Evolutionary conservation across 306 rosid species (phyloP).

Genomic region (Castanea crenata): DNA sequence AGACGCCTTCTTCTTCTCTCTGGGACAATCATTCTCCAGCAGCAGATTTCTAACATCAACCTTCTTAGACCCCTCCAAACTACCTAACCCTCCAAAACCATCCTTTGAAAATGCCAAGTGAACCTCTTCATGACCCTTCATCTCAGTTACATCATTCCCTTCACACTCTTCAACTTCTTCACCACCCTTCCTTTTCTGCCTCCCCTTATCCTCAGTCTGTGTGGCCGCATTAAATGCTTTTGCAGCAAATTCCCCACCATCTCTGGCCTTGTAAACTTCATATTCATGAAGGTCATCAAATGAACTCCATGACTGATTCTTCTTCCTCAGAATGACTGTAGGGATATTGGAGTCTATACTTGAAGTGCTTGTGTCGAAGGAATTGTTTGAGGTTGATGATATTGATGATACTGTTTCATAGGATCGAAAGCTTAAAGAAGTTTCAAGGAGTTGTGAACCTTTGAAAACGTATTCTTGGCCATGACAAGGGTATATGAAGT

Average conservation of each 20-base stretch:
- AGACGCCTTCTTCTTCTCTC: conserved; percentile 51
- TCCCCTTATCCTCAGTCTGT: conserved; percentile 46
- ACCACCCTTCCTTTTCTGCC: conserved; percentile 20
- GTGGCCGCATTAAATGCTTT: conserved; percentile 41
- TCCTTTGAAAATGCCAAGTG: conserved; percentile 21
- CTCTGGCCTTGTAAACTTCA: conserved; percentile 38
- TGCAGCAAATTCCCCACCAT: conserved; percentile 25
- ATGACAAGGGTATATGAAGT: conserved; percentile 54
- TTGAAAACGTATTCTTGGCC: conserved; percentile 64
- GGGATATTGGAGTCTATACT: conserved; percentile 31
- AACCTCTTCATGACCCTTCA: conserved; percentile 11
- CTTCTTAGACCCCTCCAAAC: conserved; percentile 17
- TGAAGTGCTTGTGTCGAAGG: conserved; percentile 42
- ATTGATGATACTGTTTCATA: conserved; percentile 45
- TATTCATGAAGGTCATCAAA: conserved; percentile 19
- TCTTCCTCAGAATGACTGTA: conserved; percentile 20
- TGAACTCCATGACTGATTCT: conserved; percentile 30
- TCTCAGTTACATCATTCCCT: conserved; percentile 15
- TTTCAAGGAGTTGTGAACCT: conserved; percentile 46
- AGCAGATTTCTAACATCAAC: conserved; percentile 30
- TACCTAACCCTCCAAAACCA: conserved; percentile 18
- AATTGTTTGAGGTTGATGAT: conserved; percentile 40
- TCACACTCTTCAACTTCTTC: conserved; percentile 26
- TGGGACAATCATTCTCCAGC: conserved; percentile 41
- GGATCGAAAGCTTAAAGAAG: conserved; percentile 40